These are phyloP conservation scores for Pleurotus pulmonarius DNA, from an alignment of 768 basidiomycete species.

Conservation along the genomic window DNA sequence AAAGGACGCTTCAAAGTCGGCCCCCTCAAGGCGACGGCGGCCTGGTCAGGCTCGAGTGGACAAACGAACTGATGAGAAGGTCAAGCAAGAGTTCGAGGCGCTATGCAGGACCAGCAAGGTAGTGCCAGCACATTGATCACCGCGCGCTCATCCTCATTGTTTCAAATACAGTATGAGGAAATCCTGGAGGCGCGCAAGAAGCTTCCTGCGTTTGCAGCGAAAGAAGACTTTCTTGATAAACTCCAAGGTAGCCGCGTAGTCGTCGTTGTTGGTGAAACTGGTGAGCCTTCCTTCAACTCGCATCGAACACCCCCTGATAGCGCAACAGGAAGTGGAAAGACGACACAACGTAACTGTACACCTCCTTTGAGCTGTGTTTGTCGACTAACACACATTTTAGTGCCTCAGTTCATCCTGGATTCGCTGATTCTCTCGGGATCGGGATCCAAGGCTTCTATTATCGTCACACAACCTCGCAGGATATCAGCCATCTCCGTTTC, in stretches of 20 bases:
- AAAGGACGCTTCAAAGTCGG: background rate
- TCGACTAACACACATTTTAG: slow-evolving; percentile 25
- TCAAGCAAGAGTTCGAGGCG: slow-evolving; percentile 50
- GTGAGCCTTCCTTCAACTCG: slow-evolving; percentile 25
- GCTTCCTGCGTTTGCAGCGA: slow-evolving; percentile 75
- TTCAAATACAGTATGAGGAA: slow-evolving; percentile 38
- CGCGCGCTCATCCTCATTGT: background rate
- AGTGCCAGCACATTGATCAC: background rate
- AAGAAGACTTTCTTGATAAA: slow-evolving; percentile 55
- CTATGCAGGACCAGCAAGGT: slow-evolving; percentile 38
- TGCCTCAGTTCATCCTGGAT: slow-evolving; percentile 90
- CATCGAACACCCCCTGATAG: background rate
- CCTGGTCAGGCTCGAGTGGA: slow-evolving; percentile 25
- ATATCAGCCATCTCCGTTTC: slow-evolving; percentile 89
- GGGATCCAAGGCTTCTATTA: slow-evolving; percentile 68
- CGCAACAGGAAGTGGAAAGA: slow-evolving; percentile 77
- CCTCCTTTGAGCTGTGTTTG: background rate
- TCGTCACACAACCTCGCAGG: slow-evolving; percentile 88
- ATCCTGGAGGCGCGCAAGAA: slow-evolving; percentile 54
- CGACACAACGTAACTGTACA: slow-evolving; percentile 64
- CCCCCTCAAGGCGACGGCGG: too few relatives aligned
- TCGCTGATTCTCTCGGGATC: slow-evolving; percentile 59
- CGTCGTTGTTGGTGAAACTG: slow-evolving; percentile 89
- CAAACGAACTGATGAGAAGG: slow-evolving; percentile 39
- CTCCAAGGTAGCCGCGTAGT: slow-evolving; percentile 63